Evolutionary conservation across 768 basidiomycete species (phyloP).

Genomic region (Tylopilus sp.): DNA sequence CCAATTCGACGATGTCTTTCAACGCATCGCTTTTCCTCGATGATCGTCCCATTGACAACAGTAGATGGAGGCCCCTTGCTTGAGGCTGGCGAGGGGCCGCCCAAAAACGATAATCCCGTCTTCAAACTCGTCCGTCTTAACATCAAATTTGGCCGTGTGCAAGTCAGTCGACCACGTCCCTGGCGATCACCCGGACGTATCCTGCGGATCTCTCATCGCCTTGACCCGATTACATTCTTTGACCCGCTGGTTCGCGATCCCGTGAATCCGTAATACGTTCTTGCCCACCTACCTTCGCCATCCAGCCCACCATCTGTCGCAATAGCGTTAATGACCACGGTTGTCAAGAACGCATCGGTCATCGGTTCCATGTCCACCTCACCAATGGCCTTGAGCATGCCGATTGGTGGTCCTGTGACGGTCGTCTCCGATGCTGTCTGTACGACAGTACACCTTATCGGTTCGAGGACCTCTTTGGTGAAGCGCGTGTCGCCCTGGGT

Average conservation of each 20-base stretch:
- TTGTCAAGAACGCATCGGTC: slow-evolving; percentile 99
- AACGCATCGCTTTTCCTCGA: slow-evolving; percentile 96
- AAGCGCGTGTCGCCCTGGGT: slow-evolving; percentile 96
- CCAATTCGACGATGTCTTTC: slow-evolving; percentile 99
- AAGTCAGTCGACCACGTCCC: background rate
- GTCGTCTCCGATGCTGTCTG: slow-evolving; percentile 90
- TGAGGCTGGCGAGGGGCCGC: slow-evolving; percentile 59
- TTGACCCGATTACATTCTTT: slow-evolving; percentile 97
- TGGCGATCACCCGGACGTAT: slow-evolving; percentile 41
- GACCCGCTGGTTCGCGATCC: slow-evolving; percentile 97
- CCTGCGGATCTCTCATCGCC: slow-evolving; percentile 96
- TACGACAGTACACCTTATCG: slow-evolving; percentile 90
- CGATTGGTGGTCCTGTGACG: slow-evolving; percentile 86
- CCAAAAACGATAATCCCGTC: slow-evolving; percentile 93
- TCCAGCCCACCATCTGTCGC: slow-evolving; percentile 53
- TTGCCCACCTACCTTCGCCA: slow-evolving; percentile 23
- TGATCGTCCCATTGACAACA: slow-evolving; percentile 66
- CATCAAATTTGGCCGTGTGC: slow-evolving; percentile 82
- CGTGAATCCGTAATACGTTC: slow-evolving; percentile 76
- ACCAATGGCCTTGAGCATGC: slow-evolving; percentile 57
- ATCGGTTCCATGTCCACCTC: slow-evolving; percentile 98
- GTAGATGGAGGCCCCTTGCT: slow-evolving; percentile 66
- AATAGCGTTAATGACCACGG: slow-evolving; percentile 88
- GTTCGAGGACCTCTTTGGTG: slow-evolving; percentile 86
- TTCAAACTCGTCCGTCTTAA: slow-evolving; percentile 86